These are phyloP conservation scores for Aureobasidium lini DNA, from an alignment of 2,329 filamentous ascomycete genomes.

Conservation along the genomic window DNA sequence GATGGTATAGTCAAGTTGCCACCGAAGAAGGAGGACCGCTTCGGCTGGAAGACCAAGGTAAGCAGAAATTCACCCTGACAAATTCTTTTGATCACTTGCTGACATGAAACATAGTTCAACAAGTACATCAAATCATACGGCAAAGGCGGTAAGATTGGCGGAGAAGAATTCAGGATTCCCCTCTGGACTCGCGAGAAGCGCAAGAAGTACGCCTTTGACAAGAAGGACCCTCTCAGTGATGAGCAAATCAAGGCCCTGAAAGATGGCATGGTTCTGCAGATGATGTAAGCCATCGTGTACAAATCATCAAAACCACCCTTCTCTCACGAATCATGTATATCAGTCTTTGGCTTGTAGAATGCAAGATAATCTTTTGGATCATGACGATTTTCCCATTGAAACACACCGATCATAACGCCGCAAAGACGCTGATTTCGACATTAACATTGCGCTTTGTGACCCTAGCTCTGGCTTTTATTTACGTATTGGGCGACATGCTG, in stretches of 20 bases:
- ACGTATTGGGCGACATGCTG: too few species aligned
- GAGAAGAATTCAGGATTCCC: background rate
- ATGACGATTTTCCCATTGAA: too few species aligned
- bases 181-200: background rate
- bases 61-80: background rate
- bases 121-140: background rate
- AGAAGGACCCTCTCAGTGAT: background rate
- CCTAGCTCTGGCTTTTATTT: too few species aligned
- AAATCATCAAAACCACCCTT: too few species aligned
- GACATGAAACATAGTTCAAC: background rate
- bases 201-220: background rate
- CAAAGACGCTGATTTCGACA: too few species aligned
- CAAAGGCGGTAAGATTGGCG: background rate
- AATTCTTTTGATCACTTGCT: background rate
- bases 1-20: background rate
- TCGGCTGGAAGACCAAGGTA: conserved; percentile 8
- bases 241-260: background rate
- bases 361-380: too few species aligned
- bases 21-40: background rate
- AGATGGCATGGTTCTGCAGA: conserved; percentile 14
- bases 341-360: too few species aligned
- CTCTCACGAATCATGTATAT: too few species aligned
- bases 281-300: background rate
- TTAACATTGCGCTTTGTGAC: too few species aligned
- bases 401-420: too few species aligned